Conservation (phyloP, 1,139 yeast genomes). For the Candida sp. region DNA sequence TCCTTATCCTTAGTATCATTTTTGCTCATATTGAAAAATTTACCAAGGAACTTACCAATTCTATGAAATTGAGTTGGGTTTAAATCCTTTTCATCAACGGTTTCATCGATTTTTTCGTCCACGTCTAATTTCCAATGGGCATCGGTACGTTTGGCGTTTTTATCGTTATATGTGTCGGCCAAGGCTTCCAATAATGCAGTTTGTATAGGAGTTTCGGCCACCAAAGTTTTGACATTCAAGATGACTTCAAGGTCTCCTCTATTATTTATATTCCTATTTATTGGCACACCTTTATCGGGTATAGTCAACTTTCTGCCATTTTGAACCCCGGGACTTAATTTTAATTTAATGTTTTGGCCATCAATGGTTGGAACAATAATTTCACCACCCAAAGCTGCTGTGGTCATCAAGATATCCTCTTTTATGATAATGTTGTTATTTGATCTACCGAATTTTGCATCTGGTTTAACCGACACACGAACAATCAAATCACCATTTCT, state of each 20-base stretch:
- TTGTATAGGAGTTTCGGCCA: constrained; percentile 84
- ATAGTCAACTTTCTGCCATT: constrained; percentile 71
- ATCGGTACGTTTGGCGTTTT: constrained; percentile 67
- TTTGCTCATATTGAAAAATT: constrained; percentile 56
- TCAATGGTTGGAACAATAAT: constrained; percentile 85
- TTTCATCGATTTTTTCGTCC: constrained; percentile 19
- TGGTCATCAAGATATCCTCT: constrained; percentile 81
- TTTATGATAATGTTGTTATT: constrained; percentile 63
- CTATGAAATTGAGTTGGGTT: constrained; percentile 58
- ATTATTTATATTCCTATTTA: constrained; percentile 47
- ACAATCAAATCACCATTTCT: constrained; percentile 86
- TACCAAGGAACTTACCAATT: constrained; percentile 61
- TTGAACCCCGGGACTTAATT: constrained; percentile 86
- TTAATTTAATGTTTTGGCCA: constrained; percentile 69
- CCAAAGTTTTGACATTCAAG: constrained; percentile 66
- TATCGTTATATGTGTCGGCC: constrained; percentile 86
- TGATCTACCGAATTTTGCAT: constrained; percentile 63
- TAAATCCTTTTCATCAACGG: constrained; percentile 36
- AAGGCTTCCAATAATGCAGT: constrained; percentile 90
- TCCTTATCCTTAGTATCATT: constrained; percentile 6
- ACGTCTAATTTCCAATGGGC: constrained; percentile 52
- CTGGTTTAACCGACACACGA: constrained; percentile 73
- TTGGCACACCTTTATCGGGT: constrained; percentile 88
- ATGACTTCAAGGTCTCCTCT: constrained; percentile 84
- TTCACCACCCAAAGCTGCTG: constrained; percentile 95